Percentiles rank a stretch among this genome's conserved stretches.
phyloP scores from a whole-genome alignment of 2,329 filamentous ascomycete species.

The Daldinia sp. region DNA sequence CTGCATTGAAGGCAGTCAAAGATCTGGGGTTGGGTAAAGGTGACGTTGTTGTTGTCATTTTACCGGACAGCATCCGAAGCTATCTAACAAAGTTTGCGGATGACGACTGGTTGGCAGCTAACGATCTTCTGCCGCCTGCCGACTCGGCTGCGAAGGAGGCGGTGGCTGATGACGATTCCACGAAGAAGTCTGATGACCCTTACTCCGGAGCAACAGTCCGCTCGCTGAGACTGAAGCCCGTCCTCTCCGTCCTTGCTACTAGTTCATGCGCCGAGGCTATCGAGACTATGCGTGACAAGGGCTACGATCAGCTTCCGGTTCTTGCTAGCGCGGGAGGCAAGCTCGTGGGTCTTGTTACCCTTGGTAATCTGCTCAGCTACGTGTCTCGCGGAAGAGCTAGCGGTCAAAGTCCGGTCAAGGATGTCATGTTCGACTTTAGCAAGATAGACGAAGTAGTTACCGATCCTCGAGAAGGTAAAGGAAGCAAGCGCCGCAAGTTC shows the following conservation, averaged over 20 bases:
- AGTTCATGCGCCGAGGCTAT: constrained; percentile 87
- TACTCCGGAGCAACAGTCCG: constrained; percentile 84
- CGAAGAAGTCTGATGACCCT: constrained; percentile 66
- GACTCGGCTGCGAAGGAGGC: constrained; percentile 63
- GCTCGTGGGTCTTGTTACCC: constrained; percentile 91
- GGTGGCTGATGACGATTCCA: constrained; percentile 55
- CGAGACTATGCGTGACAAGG: constrained; percentile 98
- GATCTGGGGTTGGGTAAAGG: constrained; percentile 83
- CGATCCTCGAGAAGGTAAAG: constrained; percentile 72
- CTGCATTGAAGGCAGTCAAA: constrained; percentile 79
- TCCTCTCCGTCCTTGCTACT: constrained; percentile 82
- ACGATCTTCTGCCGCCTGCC: constrained; percentile 80
- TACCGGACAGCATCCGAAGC: constrained; percentile 96
- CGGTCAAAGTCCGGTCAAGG: constrained; percentile 77
- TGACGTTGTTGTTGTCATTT: constrained; percentile 88
- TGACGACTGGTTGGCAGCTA: constrained; percentile 98
- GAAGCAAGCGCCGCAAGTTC: constrained; percentile 74
- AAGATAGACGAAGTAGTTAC: constrained; percentile 89
- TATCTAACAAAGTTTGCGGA: constrained; percentile 99
- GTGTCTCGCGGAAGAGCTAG: constrained; percentile 86
- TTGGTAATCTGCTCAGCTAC: constrained; percentile 93
- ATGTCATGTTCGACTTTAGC: constrained; percentile 97
- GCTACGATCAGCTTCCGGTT: constrained; percentile 97
- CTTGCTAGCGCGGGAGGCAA: constrained; percentile 75
- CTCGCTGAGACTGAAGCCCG: constrained; percentile 88